Percentiles rank a stretch among this genome's conserved stretches.
Conservation (phyloP, 306 rosid species). For the Prosopis cineraria region DNA sequence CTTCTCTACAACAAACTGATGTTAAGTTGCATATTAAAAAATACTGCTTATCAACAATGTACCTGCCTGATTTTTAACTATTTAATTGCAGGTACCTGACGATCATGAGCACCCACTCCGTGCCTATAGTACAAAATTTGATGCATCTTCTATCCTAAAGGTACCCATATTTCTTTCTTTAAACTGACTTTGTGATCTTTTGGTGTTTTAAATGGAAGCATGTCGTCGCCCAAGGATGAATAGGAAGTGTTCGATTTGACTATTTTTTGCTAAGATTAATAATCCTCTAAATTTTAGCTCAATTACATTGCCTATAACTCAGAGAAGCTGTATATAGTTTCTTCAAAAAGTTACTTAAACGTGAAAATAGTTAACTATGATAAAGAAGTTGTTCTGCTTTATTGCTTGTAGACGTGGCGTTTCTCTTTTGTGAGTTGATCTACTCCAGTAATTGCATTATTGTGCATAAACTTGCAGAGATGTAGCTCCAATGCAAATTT, state of each 20-base stretch:
- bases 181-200: neutral
- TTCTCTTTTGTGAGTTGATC: neutral
- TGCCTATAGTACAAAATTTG: slow-evolving; percentile 55
- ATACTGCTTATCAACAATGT: slow-evolving; percentile 7
- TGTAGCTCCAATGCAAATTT: slow-evolving; percentile 78
- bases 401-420: neutral
- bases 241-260: neutral
- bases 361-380: too few relatives aligned
- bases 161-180: slow-evolving; percentile 42
- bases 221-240: neutral
- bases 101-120: slow-evolving; percentile 48
- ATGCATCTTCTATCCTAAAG: slow-evolving; percentile 73
- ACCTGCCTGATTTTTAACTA: neutral
- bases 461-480: slow-evolving; percentile 52
- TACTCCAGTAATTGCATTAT: slow-evolving; percentile 19
- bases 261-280: too few relatives aligned
- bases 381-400: neutral
- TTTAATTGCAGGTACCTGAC: slow-evolving; percentile 56
- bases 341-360: neutral
- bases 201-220: neutral
- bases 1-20: neutral
- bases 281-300: neutral
- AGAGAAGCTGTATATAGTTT: neutral
- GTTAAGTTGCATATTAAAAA: neutral
- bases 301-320: neutral